Evolutionary conservation across 2,329 filamentous ascomycete species (phyloP), one percentile per base, ranked within the genome.

Genomic region (Xylariaceae sp.): DNA sequence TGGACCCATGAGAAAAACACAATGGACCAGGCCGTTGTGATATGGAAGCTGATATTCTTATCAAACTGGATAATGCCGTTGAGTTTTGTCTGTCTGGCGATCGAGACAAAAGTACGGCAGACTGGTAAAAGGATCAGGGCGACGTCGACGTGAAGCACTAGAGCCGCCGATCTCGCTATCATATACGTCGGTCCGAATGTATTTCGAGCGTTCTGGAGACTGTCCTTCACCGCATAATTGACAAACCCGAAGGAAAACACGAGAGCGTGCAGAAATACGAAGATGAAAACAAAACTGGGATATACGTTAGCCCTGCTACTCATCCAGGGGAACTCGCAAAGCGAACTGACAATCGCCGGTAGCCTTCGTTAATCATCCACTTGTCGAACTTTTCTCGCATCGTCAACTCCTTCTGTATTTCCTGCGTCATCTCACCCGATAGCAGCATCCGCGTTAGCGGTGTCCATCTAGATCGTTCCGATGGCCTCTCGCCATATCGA

Each of bases 291-390:
- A 65, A 91, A 89, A 63, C 87, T 89, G 62, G 10, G 9, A 39
- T 1, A n/a, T 2, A 9, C 2, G 58, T 68, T 56, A 68, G 63
- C 52, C 54, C 5, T 39, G 10, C n/a, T 56, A 36, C 57, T 46
- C 21, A 54, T 13, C 19, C 21, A 13, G 19, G 34, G 36, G 16
- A 37, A 62, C 54, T 58, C 45, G 60, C 59, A 18, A 10, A 9
- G 30, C 22, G 16, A 51, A 80, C 86, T 53, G 77, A 90, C 83
- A 92, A 79, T 82, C 87, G 79, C 68, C 87, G 80, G 69, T 90
- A 91, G 56, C 89, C 89, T 69, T 92, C 89, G 68, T 92, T 92
- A 57, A 92, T 86, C 88, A 94, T 92, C 89, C 89, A 94, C 61
- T 85, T 78, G 70, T 92, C 86, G 67, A 92, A 87, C 68, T 81